Conservation (phyloP, 2,329 filamentous ascomycete species). For the Kalaharituber pfeilii region DNA sequence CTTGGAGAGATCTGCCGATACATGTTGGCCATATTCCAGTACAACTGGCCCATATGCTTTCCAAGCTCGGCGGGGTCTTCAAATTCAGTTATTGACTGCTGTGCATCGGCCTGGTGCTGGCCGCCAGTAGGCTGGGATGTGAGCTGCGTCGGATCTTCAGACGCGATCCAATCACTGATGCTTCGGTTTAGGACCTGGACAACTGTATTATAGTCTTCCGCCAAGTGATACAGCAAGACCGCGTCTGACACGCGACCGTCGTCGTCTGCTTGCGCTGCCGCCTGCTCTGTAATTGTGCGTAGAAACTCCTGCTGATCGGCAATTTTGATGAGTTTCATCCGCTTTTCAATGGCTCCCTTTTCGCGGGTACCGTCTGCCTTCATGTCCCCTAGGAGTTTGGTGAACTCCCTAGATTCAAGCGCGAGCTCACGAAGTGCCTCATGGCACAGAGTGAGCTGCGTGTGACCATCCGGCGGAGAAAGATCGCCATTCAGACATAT, state of each 20-base stretch:
- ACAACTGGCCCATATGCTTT: conserved; percentile 43
- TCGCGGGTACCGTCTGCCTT: conserved; percentile 69
- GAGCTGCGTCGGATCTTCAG: conserved; percentile 44
- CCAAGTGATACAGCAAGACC: conserved; percentile 83
- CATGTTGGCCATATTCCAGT: conserved; percentile 43
- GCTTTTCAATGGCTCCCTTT: conserved; percentile 71
- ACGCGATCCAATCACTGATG: conserved; percentile 71
- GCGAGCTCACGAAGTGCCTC: conserved; percentile 86
- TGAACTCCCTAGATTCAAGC: conserved; percentile 92
- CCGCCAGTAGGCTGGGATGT: conserved; percentile 28
- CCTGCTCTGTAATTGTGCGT: conserved; percentile 79
- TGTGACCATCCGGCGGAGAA: conserved; percentile 51
- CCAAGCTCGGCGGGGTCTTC: conserved; percentile 50
- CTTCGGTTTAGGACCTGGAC: conserved; percentile 75
- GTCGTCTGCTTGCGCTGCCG: conserved; percentile 82
- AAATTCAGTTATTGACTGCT: conserved; percentile 37
- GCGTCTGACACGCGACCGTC: conserved; percentile 87
- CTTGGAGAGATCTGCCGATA: conserved; percentile 40
- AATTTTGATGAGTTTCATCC: conserved; percentile 63
- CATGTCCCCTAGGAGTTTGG: conserved; percentile 82
- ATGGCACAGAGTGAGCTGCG: conserved; percentile 69
- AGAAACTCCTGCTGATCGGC: conserved; percentile 69
- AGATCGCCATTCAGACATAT: conserved; percentile 85
- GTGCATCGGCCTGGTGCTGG: conserved; percentile 60
- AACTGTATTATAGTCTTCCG: conserved; percentile 91